phyloP scores from a whole-genome alignment of 1,139 yeast genomes.

The Zygoascus meyerae region DNA sequence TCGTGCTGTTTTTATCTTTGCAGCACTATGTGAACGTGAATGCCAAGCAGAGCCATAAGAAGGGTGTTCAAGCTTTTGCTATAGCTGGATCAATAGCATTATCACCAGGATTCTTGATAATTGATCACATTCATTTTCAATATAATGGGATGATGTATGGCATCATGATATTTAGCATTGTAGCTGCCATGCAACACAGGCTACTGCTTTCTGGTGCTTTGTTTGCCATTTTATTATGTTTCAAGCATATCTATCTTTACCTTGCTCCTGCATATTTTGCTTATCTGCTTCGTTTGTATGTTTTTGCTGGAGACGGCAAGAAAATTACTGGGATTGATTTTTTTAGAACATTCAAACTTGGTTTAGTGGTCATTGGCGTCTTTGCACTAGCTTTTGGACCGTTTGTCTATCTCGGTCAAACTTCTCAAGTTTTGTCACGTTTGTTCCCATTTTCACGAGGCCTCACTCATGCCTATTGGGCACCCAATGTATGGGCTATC shows the following conservation, averaged over 20 bases:
- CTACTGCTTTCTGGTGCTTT: slow-evolving; percentile 62
- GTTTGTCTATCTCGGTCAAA: slow-evolving; percentile 55
- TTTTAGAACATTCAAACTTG: slow-evolving; percentile 62
- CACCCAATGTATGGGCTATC: slow-evolving; percentile 95
- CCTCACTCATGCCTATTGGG: slow-evolving; percentile 97
- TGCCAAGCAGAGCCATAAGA: slow-evolving; percentile 33
- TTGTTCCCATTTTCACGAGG: slow-evolving; percentile 94
- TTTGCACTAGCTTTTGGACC: slow-evolving; percentile 77
- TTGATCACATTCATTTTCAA: slow-evolving; percentile 93
- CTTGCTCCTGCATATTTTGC: slow-evolving; percentile 92
- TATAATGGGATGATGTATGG: slow-evolving; percentile 94
- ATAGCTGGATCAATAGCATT: slow-evolving; percentile 77
- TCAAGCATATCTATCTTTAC: slow-evolving; percentile 89
- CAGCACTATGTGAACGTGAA: slow-evolving; percentile 65
- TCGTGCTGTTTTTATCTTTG: slow-evolving; percentile 60
- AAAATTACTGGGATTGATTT: slow-evolving; percentile 33
- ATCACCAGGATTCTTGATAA: slow-evolving; percentile 82
- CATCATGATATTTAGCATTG: slow-evolving; percentile 63
- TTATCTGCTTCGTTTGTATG: slow-evolving; percentile 66
- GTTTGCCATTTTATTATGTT: slow-evolving; percentile 76
- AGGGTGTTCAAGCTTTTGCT: slow-evolving; percentile 50
- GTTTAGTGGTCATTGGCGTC: slow-evolving; percentile 55
- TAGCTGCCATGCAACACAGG: slow-evolving; percentile 56
- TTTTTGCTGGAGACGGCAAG: slow-evolving; percentile 38
- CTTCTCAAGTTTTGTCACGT: slow-evolving; percentile 61